Base-by-base conservation (phyloP, 225 moss, liverwort and hornwort genomes). In the Bryum argenteum region DNA sequence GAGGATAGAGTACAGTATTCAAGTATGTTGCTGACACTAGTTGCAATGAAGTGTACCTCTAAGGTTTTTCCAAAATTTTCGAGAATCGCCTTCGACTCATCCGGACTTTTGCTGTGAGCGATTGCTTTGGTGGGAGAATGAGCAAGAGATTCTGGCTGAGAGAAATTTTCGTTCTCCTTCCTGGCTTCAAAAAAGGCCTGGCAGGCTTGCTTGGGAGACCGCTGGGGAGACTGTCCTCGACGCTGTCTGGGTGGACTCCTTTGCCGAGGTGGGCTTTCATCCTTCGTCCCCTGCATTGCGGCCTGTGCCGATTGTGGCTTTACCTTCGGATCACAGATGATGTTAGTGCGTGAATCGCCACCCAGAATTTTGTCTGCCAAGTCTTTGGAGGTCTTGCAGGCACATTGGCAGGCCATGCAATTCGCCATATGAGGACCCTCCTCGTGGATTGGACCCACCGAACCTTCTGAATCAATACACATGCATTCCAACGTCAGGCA, bases 361-460 rank as follows among this genome's bases (percentile, higher is more conserved):
- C 75, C 79, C 58, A 79, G 19, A 44, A 75, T 81, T 24, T 54
- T 54, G 61, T 87, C 79, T 50, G 79, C 87, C 45, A 84, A 66
- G 57, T 84, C 79, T 72, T 88, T 82, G 15, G 80, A 80, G 60
- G 55, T 81, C 48, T 77, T 77, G 62, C 96, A 96, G 26, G 87
- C 80, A 85, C 96, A 96, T 57, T 93, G 88, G 37, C 93, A 96
- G 9, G 93, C 91, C 64, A 67, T 79, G 80, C 93, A 96, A 61
- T 85, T 76, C 9, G 88, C 77, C 10, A 80, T 42, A 28, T 83
- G 89, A 76, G 88, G 85, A 14, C 83, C 85, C 75, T 90, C 87
- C 79, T 87, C 83, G 62, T 80, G 80, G 23, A 90, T 82, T 19
- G 82, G 72, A 72, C 82, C 82, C 21, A 71, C 21, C 8, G 38